Evolutionary conservation across 2,329 filamentous ascomycete genomes (phyloP), one percentile per base, ranked within the genome.

Genomic region (Phaeosphaeria sp.): DNA sequence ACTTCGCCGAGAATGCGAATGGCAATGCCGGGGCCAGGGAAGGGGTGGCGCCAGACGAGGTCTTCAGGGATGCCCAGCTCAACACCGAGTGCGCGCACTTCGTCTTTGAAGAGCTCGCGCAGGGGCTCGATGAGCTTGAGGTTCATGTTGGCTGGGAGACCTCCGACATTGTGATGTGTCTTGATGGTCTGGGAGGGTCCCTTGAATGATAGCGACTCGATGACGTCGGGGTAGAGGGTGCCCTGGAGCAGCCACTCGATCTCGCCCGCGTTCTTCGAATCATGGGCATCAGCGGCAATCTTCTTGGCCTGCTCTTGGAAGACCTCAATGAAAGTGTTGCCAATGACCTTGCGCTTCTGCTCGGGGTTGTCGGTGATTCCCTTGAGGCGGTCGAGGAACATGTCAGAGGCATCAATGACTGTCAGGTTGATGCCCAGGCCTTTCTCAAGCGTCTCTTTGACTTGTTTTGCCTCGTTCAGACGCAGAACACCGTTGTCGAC

Each of bases 371-470:
- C 92, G 0, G 80, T 81, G 23, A 97, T 86, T 18, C 92, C 94
- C 64, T 87, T 85, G 0, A 98, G 87, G 22, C 88, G 84, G 27
- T 81, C 80, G n/a, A 97, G 82, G 82, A 98, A 98, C 23, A 85
- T 81, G 59, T 96, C 83, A 10, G 85, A 84, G 0, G 87, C 93
- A 73, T 98, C 90, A 1, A 96, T 87, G 25, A 98, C 89, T 0
- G 91, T 96, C 2, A 98, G 83, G 77, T 97, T 95, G 77, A 98
- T 96, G 1, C 91, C 91, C 0, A 98, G 85, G 65, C 95, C 89
- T 71, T 93, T 77, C 1, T 84, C 84, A 2, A 98, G 85, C 0
- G 88, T 93, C 77, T 92, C 82, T 78, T 96, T 89, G 52, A 98
- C 95, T 69, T 89, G 83, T 65, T 89, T 81, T 65, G 90, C 93